Conservation (phyloP, 768 basidiomycete genomes). For the Suillus subaureus region DNA sequence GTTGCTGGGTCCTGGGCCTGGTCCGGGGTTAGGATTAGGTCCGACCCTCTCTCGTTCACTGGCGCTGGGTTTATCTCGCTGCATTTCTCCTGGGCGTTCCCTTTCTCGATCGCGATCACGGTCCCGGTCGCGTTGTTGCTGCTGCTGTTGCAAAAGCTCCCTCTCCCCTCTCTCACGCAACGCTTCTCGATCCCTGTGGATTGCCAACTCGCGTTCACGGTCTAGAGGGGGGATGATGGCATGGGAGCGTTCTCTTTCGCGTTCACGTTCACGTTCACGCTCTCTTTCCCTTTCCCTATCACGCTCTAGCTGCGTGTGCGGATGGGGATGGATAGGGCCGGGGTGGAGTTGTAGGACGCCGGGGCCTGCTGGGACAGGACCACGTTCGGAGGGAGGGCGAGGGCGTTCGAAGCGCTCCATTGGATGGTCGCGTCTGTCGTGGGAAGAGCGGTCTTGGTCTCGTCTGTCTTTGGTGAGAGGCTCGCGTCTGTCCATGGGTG, state of each 20-base stretch:
- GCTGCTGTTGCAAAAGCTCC: constrained; percentile 13
- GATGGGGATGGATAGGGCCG: constrained; percentile 21
- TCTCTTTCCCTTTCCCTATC: constrained; percentile 27
- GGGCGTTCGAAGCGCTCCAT: background rate
- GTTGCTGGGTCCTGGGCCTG: constrained; percentile 1
- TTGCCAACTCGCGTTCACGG: constrained; percentile 26
- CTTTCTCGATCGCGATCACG: constrained; percentile 7
- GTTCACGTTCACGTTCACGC: constrained; percentile 31
- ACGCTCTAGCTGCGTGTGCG: constrained; percentile 23
- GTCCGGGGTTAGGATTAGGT: background rate
- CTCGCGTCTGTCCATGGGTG: background rate
- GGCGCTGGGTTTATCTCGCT: background rate
- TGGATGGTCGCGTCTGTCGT: background rate
- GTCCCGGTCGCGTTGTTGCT: constrained; percentile 2
- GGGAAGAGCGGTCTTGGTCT: background rate
- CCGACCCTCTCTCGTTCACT: background rate
- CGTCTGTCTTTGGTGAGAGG: background rate
- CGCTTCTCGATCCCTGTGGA: constrained; percentile 29
- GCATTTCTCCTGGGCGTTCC: constrained; percentile 8
- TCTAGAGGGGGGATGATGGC: constrained; percentile 22
- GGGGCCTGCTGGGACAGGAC: constrained; percentile 9
- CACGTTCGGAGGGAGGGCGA: constrained; percentile 4
- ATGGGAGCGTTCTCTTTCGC: constrained; percentile 25
- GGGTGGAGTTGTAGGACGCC: constrained; percentile 18
- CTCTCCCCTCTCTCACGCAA: constrained; percentile 20